Conservation (phyloP, 257 asterid genomes). For the Linaria vulgaris region DNA sequence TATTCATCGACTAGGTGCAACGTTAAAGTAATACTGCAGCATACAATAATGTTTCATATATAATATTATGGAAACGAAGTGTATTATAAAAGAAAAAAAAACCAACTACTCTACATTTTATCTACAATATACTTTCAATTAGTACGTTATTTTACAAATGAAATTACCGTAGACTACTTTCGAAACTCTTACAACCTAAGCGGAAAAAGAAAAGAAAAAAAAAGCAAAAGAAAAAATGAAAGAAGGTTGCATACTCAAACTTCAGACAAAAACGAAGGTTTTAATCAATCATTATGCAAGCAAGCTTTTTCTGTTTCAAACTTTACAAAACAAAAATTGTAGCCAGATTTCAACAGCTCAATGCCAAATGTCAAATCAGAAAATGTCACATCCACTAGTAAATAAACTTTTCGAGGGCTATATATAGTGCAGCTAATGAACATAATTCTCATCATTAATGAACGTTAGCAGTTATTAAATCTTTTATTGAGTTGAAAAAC, state of each 20-base stretch:
- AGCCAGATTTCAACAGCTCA: slow-evolving; percentile 25
- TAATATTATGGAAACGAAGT: no score
- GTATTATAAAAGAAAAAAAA: no score
- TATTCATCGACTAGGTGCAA: no score
- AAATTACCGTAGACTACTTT: no score
- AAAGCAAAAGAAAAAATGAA: no score
- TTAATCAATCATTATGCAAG: slow-evolving; percentile 1
- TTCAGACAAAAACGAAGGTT: neutral
- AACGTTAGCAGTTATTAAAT: neutral
- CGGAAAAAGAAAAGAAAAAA: no score
- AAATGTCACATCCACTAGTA: slow-evolving; percentile 17
- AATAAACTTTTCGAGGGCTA: slow-evolving; percentile 30
- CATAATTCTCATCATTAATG: neutral
- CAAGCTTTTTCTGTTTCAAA: neutral
- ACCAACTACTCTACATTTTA: no score
- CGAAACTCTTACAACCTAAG: no score
- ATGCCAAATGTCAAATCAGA: slow-evolving; percentile 28
- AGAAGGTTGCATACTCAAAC: slow-evolving; percentile 20
- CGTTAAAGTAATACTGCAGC: no score
- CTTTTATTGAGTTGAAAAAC: slow-evolving; percentile 9
- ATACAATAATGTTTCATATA: no score
- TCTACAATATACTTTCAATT: no score
- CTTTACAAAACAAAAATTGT: slow-evolving; percentile 17
- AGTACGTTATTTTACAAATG: no score
- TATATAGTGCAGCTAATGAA: slow-evolving; percentile 31